Evolutionary conservation across 2,329 filamentous ascomycete species (phyloP).

Genomic region (Talaromyces sp.): DNA sequence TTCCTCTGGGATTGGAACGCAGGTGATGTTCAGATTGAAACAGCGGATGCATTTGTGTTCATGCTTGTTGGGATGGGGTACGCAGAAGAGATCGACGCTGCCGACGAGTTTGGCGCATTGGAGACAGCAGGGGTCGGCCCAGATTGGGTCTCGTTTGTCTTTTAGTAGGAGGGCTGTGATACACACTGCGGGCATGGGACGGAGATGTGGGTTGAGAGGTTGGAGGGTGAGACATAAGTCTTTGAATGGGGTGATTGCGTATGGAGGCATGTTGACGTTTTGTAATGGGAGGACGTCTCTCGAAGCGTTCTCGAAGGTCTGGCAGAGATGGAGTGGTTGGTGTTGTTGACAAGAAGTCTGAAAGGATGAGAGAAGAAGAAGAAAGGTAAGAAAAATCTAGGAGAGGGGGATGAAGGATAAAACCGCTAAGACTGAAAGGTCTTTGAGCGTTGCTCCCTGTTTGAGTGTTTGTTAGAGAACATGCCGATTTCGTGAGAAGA

Average conservation of each 20-base stretch:
- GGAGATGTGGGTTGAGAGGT: background rate
- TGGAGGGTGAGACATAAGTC: background rate
- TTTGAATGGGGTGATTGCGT: slow-evolving; percentile 1
- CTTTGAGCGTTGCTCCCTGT: background rate
- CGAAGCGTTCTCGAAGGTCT: background rate
- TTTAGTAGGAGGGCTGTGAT: background rate
- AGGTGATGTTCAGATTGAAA: slow-evolving; percentile 1
- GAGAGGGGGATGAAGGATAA: background rate
- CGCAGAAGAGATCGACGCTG: background rate
- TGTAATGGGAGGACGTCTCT: background rate
- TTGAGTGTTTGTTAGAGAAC: background rate
- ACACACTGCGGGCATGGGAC: background rate
- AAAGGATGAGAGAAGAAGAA: background rate
- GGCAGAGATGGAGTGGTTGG: background rate
- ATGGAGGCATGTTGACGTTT: background rate
- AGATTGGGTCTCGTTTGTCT: background rate
- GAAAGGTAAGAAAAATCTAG: background rate
- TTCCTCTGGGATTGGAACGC: background rate
- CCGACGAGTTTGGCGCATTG: slow-evolving; percentile 1
- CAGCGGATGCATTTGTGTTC: background rate
- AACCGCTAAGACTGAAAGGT: background rate
- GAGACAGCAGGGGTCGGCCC: background rate
- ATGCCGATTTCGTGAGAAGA: background rate
- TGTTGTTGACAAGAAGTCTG: background rate
- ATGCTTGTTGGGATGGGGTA: background rate